A percentile compares a stretch with the other conserved stretches of the same genome.
These are phyloP conservation scores for Zygotorulaspora danielsina DNA, from an alignment of 805 yeast species.

Conservation along the genomic window DNA sequence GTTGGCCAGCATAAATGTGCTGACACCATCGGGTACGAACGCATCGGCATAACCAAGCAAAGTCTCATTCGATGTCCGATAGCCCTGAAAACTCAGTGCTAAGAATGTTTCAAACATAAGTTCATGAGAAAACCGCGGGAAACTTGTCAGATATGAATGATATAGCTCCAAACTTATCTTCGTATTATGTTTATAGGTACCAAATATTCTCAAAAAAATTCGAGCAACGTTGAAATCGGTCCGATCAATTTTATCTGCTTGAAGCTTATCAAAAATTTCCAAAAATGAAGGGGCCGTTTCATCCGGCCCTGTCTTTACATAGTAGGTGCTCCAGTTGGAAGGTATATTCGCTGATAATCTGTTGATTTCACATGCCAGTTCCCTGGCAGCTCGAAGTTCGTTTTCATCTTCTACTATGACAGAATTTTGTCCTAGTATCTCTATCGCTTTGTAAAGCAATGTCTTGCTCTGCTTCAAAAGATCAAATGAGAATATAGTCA, in stretches of 20 bases:
- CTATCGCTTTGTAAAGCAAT: slow-evolving; percentile 15
- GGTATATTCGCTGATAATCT: slow-evolving; percentile 5
- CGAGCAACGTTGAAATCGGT: slow-evolving; percentile 26
- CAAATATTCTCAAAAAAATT: slow-evolving; percentile 20
- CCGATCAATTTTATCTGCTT: slow-evolving; percentile 35
- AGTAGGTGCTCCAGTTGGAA: slow-evolving; percentile 2
- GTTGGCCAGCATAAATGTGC: slow-evolving; percentile 31
- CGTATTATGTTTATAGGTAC: slow-evolving; percentile 19
- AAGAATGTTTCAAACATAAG: slow-evolving; percentile 42
- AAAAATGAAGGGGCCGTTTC: slow-evolving; percentile 11
- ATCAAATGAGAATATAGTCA: slow-evolving; percentile 13
- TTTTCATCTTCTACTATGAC: slow-evolving; percentile 12
- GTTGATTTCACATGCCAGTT: slow-evolving; percentile 4
- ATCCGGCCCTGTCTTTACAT: not conserved
- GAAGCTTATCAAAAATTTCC: slow-evolving; percentile 27
- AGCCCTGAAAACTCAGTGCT: slow-evolving; percentile 41
- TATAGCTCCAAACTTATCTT: slow-evolving; percentile 37
- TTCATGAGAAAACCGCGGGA: slow-evolving; percentile 39
- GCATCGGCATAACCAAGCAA: slow-evolving; percentile 40
- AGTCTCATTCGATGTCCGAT: slow-evolving; percentile 30
- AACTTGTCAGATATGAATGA: slow-evolving; percentile 39
- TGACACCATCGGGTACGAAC: slow-evolving; percentile 28
- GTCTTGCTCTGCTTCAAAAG: slow-evolving; percentile 8
- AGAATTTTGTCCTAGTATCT: slow-evolving; percentile 17
- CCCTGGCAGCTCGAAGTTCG: slow-evolving; percentile 14